A percentile compares a stretch with the other conserved stretches of the same genome.
Conservation (phyloP, 345 rosid species). For the Arabidopsis suecica region DNA sequence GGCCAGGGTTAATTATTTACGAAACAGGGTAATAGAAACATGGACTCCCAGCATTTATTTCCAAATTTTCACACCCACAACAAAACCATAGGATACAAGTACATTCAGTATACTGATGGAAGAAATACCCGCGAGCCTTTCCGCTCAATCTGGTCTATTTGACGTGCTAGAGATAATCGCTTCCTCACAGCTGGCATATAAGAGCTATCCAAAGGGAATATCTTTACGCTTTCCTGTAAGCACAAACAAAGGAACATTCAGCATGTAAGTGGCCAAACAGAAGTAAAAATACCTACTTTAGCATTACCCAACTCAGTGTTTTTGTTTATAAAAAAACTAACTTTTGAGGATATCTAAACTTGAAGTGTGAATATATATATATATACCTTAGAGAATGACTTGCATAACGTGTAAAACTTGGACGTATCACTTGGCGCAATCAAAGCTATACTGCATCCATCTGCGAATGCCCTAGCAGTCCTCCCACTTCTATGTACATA, state of each 20-base stretch:
- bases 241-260: conserved; percentile 39
- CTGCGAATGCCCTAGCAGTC: conserved; percentile 92
- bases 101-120: conserved; percentile 19
- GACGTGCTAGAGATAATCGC: conserved; percentile 87
- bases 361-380: conserved; percentile 34
- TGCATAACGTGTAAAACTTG: conserved; percentile 86
- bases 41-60: not conserved
- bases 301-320: conserved; percentile 4
- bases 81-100: not conserved
- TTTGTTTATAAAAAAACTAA: conserved; percentile 13
- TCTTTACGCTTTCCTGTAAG: conserved; percentile 74
- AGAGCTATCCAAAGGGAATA: conserved; percentile 84
- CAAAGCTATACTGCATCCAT: conserved; percentile 95
- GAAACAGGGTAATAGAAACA: conserved; percentile 18
- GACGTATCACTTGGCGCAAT: conserved; percentile 77
- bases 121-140: conserved; percentile 79
- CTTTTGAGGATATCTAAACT: conserved; percentile 12
- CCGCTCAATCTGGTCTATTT: conserved; percentile 75
- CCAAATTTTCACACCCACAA: not conserved
- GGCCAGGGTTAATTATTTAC: not conserved
- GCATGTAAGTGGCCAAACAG: conserved; percentile 29
- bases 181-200: conserved; percentile 90
- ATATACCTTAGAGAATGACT: conserved; percentile 79
- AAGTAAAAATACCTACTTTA: not conserved
- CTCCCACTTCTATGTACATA: conserved; percentile 99